Evolutionary conservation across 345 rosid genomes (phyloP).

Genomic region (Gossypium raimondii): DNA sequence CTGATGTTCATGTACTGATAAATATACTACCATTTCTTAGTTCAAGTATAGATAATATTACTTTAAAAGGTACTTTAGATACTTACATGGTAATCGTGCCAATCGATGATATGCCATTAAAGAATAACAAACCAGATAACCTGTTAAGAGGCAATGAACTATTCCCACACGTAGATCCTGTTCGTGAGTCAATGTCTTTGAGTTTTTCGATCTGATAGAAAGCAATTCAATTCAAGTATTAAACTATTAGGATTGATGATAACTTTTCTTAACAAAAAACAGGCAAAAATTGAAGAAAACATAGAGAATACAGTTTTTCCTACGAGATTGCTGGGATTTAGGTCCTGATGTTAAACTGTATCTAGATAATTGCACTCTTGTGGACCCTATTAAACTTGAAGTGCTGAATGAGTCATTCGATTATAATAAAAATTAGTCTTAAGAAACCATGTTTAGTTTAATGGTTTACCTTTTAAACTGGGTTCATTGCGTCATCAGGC

Average conservation of each 20-base stretch:
- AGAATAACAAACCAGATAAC: background rate
- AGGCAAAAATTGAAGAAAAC: background rate
- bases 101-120: slow-evolving; percentile 9
- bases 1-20: background rate
- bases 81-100: slow-evolving; percentile 9
- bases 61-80: background rate
- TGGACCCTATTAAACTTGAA: slow-evolving; percentile 21
- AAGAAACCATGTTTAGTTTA: slow-evolving; percentile 18
- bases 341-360: slow-evolving; percentile 28
- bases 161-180: slow-evolving; percentile 13
- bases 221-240: background rate
- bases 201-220: slow-evolving; percentile 1
- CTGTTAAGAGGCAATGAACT: slow-evolving; percentile 12
- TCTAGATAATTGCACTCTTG: background rate
- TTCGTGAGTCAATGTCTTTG: background rate
- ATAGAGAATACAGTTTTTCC: background rate
- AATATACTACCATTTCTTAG: slow-evolving; percentile 14
- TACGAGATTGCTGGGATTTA: slow-evolving; percentile 24
- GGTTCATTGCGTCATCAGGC: slow-evolving; percentile 28
- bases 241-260: background rate
- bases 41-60: background rate
- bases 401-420: slow-evolving; percentile 38
- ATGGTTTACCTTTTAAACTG: slow-evolving; percentile 35
- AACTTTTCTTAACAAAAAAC: background rate
- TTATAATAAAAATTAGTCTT: slow-evolving; percentile 16